Evolutionary conservation across 2,329 filamentous ascomycete genomes (phyloP).

Genomic region (Clarireedia sp.): DNA sequence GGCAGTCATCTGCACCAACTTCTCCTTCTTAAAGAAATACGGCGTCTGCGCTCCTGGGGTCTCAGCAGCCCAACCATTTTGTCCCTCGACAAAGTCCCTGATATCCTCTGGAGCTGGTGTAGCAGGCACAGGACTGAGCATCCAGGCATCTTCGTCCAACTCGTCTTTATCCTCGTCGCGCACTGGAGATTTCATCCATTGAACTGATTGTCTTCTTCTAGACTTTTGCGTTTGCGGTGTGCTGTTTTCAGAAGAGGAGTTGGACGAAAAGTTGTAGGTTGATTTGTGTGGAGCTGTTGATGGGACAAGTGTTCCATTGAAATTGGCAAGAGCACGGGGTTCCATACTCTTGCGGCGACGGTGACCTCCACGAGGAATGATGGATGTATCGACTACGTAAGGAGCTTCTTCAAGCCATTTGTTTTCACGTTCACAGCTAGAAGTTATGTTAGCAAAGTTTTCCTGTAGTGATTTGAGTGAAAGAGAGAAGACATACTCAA

Average conservation of each 20-base stretch:
- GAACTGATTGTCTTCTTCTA: slow-evolving; percentile 25
- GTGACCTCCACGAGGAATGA: slow-evolving; percentile 60
- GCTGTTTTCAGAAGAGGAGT: slow-evolving; percentile 20
- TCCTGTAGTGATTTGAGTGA: not conserved
- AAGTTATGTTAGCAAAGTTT: slow-evolving; percentile 26
- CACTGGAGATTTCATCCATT: slow-evolving; percentile 29
- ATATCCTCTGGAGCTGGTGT: slow-evolving; percentile 28
- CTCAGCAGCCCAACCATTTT: slow-evolving; percentile 24
- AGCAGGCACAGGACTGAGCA: slow-evolving; percentile 26
- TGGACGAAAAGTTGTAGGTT: slow-evolving; percentile 28
- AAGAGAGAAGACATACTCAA: slow-evolving; percentile 57
- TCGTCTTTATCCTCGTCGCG: slow-evolving; percentile 12
- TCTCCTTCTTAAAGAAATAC: slow-evolving; percentile 27
- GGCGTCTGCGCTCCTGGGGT: slow-evolving; percentile 26
- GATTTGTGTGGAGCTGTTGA: slow-evolving; percentile 26
- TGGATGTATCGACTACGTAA: slow-evolving; percentile 60
- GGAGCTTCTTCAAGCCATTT: slow-evolving; percentile 66
- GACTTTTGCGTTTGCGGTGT: slow-evolving; percentile 26
- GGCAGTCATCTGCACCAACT: slow-evolving; percentile 27
- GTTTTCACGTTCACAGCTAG: slow-evolving; percentile 66
- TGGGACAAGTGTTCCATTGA: slow-evolving; percentile 55
- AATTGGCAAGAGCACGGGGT: slow-evolving; percentile 59
- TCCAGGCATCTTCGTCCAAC: slow-evolving; percentile 19
- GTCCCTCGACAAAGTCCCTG: slow-evolving; percentile 23
- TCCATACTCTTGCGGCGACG: slow-evolving; percentile 77